A percentile compares a stretch with the other conserved stretches of the same genome.
Evolutionary conservation across 2,329 filamentous ascomycete genomes (phyloP).

Genomic region (Botrytis porri): DNA sequence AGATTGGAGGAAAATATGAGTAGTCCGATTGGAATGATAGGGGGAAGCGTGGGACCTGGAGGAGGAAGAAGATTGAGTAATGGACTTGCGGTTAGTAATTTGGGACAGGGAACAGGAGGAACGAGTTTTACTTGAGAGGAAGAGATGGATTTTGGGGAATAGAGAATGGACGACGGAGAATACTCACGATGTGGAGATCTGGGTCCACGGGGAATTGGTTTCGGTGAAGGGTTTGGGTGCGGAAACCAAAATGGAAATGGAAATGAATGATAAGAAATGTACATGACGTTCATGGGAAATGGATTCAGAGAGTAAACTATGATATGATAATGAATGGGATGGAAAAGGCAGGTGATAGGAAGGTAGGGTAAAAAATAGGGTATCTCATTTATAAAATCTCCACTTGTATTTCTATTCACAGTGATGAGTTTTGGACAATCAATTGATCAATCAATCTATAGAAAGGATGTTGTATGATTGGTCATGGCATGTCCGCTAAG

Average conservation of each 20-base stretch:
- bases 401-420: too few species aligned
- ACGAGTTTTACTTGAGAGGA: slow-evolving; percentile 32
- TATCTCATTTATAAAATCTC: too few species aligned
- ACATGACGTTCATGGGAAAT: background rate
- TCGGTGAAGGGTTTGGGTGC: too few species aligned
- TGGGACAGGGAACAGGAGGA: slow-evolving; percentile 36
- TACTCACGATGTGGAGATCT: background rate
- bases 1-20: slow-evolving; percentile 29
- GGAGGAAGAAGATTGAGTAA: slow-evolving; percentile 37
- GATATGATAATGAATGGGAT: too few species aligned
- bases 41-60: slow-evolving; percentile 35
- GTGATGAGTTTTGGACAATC: too few species aligned
- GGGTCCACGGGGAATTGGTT: rapidly evolving
- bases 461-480: too few species aligned
- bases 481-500: too few species aligned
- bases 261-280: background rate
- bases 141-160: background rate
- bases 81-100: slow-evolving; percentile 35
- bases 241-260: background rate
- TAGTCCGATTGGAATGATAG: slow-evolving; percentile 34
- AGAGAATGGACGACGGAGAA: background rate
- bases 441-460: too few species aligned
- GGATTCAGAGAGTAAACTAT: background rate
- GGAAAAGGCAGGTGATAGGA: too few species aligned
- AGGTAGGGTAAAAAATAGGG: too few species aligned